phyloP scores from a whole-genome alignment of 129 eudicot species.

The Ambrosia trifida region DNA sequence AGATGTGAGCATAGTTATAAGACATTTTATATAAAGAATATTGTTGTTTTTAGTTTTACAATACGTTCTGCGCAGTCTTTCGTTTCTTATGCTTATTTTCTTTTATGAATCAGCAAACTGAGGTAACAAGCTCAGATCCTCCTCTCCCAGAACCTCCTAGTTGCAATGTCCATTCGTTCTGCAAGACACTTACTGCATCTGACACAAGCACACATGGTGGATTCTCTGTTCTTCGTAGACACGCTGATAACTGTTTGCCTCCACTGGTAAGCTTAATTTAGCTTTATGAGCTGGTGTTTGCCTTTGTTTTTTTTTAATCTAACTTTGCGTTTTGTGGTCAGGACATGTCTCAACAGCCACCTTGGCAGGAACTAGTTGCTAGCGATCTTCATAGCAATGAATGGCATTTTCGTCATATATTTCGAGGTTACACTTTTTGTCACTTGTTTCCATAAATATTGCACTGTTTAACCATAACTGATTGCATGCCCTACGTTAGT shows the following conservation, averaged over 20 bases:
- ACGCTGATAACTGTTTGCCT: slow-evolving; percentile 95
- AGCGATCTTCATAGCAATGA: slow-evolving; percentile 88
- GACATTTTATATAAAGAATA: background rate
- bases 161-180: slow-evolving; percentile 74
- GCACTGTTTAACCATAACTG: background rate
- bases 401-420: slow-evolving; percentile 97
- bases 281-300: background rate
- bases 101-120: slow-evolving; percentile 64
- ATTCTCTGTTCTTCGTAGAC: slow-evolving; percentile 91
- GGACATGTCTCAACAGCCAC: slow-evolving; percentile 98
- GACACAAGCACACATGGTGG: slow-evolving; percentile 93
- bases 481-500: background rate
- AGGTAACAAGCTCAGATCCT: slow-evolving; percentile 68
- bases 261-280: slow-evolving; percentile 56
- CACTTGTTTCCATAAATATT: slow-evolving; percentile 1
- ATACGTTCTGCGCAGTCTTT: background rate
- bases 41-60: background rate
- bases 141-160: slow-evolving; percentile 67
- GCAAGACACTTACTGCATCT: slow-evolving; percentile 81
- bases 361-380: slow-evolving; percentile 94
- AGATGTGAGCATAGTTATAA: slow-evolving; percentile 55
- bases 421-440: slow-evolving; percentile 63
- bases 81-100: slow-evolving; percentile 18
- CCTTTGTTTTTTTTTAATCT: background rate
- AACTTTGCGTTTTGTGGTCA: slow-evolving; percentile 34